Conservation (phyloP, 371 early-diverging fungal species). For the Vairimorpha ceranae region DNA sequence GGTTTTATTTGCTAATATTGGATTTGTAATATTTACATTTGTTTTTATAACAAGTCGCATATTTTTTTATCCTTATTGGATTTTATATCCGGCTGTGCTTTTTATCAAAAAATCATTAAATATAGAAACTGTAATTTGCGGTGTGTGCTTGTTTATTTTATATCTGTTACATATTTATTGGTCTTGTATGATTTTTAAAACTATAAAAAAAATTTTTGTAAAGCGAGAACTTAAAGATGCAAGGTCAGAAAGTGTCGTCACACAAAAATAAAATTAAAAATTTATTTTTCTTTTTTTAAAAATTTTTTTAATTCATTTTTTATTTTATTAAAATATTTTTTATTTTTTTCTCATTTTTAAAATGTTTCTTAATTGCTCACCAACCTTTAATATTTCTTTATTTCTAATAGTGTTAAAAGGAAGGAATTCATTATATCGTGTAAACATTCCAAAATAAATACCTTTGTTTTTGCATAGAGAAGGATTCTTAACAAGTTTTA, state of each 20-base stretch:
- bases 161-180: conserved; percentile 31
- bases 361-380: neutral
- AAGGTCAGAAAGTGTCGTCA: neutral
- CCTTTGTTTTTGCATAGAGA: neutral
- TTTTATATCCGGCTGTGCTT: conserved; percentile 41
- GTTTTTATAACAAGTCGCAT: conserved; percentile 65
- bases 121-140: conserved; percentile 8
- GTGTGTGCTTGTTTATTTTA: neutral
- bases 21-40: conserved; percentile 65
- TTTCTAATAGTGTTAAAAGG: conserved; percentile 6
- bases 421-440: neutral
- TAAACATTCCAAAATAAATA: neutral
- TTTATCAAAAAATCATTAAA: conserved; percentile 21
- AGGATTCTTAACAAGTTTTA: neutral
- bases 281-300: neutral
- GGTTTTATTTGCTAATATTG: conserved; percentile 59
- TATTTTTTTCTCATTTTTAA: neutral
- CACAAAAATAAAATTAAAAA: neutral
- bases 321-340: neutral
- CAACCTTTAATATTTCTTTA: neutral
- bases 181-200: conserved; percentile 14
- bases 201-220: neutral
- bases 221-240: conserved; percentile 21
- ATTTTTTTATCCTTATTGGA: conserved; percentile 47
- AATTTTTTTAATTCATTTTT: too few relatives aligned